Evolutionary conservation across 140 eudicot genomes (phyloP).

Genomic region (Oenanthe javanica): DNA sequence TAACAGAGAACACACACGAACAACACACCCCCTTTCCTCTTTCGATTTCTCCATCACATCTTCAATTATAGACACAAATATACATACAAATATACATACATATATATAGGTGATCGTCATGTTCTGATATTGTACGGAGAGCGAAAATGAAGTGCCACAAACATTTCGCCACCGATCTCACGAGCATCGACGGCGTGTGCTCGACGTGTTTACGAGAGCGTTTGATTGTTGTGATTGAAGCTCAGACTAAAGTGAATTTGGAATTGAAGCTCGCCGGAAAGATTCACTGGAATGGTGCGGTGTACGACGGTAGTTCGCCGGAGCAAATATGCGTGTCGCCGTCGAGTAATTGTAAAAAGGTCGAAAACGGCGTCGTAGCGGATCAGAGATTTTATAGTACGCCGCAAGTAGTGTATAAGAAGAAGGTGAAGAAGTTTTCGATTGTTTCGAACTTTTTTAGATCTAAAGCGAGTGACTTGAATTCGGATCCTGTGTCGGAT

Average conservation of each 20-base stretch:
- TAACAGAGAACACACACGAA: not conserved
- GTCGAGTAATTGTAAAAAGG: conserved; percentile 24
- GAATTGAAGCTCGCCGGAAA: not conserved
- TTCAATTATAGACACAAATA: not conserved
- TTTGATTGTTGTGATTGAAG: not conserved
- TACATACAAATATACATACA: not conserved
- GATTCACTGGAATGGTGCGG: not conserved
- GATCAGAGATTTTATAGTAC: conserved; percentile 52
- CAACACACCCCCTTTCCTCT: not conserved
- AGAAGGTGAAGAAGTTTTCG: conserved; percentile 24
- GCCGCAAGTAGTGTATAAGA: conserved; percentile 36
- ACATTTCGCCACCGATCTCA: conserved; percentile 10
- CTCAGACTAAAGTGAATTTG: not conserved
- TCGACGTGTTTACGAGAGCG: conserved; percentile 3
- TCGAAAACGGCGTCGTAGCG: conserved; percentile 8
- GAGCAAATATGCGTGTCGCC: conserved; percentile 39
- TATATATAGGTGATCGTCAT: too few species aligned
- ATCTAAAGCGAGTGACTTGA: conserved; percentile 31
- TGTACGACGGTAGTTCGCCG: not conserved
- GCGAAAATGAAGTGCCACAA: not conserved
- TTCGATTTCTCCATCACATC: conserved; percentile 1
- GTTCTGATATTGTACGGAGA: not conserved
- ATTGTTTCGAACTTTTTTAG: conserved; percentile 43
- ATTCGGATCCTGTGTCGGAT: conserved; percentile 15
- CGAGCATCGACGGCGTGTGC: conserved; percentile 3